These are phyloP conservation scores for Aspergillus sojae DNA, from an alignment of 2,329 filamentous ascomycete species.

Conservation along the genomic window DNA sequence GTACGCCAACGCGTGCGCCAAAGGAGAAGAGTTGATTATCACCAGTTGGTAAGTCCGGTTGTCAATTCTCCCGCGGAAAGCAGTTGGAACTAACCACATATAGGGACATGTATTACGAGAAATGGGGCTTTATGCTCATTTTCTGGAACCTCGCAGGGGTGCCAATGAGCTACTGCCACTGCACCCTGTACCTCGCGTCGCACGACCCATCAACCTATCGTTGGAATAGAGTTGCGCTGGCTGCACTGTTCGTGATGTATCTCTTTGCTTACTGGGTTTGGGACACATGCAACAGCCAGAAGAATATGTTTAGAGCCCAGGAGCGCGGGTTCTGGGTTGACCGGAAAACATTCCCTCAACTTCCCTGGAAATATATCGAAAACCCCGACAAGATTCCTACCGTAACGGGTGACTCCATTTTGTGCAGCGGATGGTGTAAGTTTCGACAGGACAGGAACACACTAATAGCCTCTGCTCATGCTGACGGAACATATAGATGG, in stretches of 20 bases:
- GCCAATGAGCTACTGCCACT: slow-evolving; percentile 88
- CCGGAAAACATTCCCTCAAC: slow-evolving; percentile 80
- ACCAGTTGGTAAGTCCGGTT: slow-evolving; percentile 68
- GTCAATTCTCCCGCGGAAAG: not conserved
- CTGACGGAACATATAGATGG: slow-evolving; percentile 50
- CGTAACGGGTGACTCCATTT: slow-evolving; percentile 70
- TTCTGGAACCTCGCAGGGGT: slow-evolving; percentile 97
- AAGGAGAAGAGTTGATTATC: slow-evolving; percentile 86
- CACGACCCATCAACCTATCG: slow-evolving; percentile 75
- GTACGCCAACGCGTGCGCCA: slow-evolving; percentile 87
- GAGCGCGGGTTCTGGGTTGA: slow-evolving; percentile 69
- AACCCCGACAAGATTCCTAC: slow-evolving; percentile 78
- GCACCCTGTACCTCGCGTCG: slow-evolving; percentile 82
- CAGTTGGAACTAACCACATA: not conserved
- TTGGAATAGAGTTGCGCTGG: slow-evolving; percentile 70
- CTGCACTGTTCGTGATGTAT: slow-evolving; percentile 67
- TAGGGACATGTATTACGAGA: slow-evolving; percentile 91
- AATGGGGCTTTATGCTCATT: slow-evolving; percentile 95
- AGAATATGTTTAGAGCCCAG: slow-evolving; percentile 82
- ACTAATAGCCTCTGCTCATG: not conserved
- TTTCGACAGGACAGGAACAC: slow-evolving; percentile 17
- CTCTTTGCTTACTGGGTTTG: slow-evolving; percentile 85
- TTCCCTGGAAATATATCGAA: slow-evolving; percentile 79
- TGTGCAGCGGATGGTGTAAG: slow-evolving; percentile 81
- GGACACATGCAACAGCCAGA: slow-evolving; percentile 89